Conservation (phyloP, 164 flowering plant genomes). For the Vitis rupestris region DNA sequence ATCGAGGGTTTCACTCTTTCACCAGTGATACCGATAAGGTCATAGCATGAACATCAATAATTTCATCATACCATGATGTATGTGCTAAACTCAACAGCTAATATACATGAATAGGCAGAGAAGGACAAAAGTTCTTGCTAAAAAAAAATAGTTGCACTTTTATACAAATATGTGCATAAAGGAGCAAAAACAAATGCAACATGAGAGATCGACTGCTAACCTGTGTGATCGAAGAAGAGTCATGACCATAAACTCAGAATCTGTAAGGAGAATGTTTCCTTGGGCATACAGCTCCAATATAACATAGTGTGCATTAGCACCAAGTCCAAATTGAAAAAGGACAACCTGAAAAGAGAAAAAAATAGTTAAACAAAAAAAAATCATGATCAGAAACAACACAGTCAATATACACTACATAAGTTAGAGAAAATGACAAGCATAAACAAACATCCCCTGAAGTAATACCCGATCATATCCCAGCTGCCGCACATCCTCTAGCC, state of each 20-base stretch:
- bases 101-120: too few species aligned
- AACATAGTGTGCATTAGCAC: slow-evolving; percentile 80
- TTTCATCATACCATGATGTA: too few species aligned
- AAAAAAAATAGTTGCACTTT: too few species aligned
- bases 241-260: slow-evolving; percentile 78
- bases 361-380: background rate
- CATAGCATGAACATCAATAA: too few species aligned
- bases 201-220: slow-evolving; percentile 27
- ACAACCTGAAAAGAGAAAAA: slow-evolving; percentile 48
- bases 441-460: background rate
- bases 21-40: too few species aligned
- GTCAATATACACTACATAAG: background rate
- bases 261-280: slow-evolving; percentile 88
- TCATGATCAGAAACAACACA: background rate
- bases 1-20: too few species aligned
- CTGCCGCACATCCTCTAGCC: slow-evolving; percentile 97
- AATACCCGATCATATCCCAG: slow-evolving; percentile 96
- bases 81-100: too few species aligned
- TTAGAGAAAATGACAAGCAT: background rate
- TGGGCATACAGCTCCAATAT: slow-evolving; percentile 95
- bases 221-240: slow-evolving; percentile 97
- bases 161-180: background rate
- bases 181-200: background rate
- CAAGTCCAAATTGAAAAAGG: slow-evolving; percentile 90
- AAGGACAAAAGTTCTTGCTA: too few species aligned